A percentile compares a stretch with the other conserved stretches of the same genome.
phyloP scores from a whole-genome alignment of 345 rosid genomes.

The Salix viminalis region DNA sequence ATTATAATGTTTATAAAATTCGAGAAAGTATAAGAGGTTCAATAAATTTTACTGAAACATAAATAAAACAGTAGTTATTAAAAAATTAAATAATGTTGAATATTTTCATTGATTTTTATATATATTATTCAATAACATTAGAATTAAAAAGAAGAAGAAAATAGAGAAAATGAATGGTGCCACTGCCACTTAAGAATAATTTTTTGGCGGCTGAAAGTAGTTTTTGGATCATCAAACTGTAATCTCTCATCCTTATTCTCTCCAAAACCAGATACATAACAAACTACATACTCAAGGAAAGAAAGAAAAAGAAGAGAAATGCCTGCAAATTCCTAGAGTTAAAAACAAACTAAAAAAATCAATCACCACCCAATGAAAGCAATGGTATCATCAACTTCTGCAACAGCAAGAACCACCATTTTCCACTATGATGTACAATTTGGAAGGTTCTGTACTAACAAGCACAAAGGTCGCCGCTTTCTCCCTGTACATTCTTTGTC shows the following conservation, averaged over 20 bases:
- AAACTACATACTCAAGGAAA: background rate
- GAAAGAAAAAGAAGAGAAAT: background rate
- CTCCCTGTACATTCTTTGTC: conserved; percentile 29
- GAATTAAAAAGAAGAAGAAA: too few species aligned
- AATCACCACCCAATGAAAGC: conserved; percentile 30
- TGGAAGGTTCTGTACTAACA: conserved; percentile 15
- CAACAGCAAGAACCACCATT: conserved; percentile 20
- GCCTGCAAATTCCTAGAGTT: background rate
- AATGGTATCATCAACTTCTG: background rate
- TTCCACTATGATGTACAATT: conserved; percentile 14
- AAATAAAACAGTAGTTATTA: too few species aligned
- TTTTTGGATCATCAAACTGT: background rate
- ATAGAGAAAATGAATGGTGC: conserved; percentile 6
- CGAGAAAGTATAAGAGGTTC: too few species aligned
- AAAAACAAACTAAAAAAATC: background rate
- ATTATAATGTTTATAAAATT: too few species aligned
- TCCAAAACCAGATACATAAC: background rate
- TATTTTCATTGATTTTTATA: too few species aligned
- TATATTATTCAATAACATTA: too few species aligned
- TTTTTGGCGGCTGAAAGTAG: conserved; percentile 48
- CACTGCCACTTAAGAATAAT: conserved; percentile 23
- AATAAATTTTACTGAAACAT: too few species aligned
- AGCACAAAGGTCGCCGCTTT: conserved; percentile 15
- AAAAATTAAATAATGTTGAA: too few species aligned
- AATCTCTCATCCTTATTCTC: conserved; percentile 29